Base-by-base conservation (phyloP, 2,329 filamentous ascomycete genomes). In the Coniella vitis region DNA sequence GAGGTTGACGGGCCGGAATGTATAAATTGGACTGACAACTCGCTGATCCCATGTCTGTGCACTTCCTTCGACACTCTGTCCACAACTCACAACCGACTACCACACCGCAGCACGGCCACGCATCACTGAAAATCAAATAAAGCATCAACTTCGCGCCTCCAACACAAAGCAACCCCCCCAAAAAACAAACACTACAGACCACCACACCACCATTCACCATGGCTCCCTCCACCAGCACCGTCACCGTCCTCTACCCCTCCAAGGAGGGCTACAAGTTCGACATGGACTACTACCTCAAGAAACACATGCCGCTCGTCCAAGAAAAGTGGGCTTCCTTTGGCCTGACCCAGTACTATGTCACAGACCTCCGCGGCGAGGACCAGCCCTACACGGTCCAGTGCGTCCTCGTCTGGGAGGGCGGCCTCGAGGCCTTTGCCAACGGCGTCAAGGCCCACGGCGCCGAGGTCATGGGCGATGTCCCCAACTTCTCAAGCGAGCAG, bases 261-360 rank as follows among this genome's bases (percentile, higher is more conserved):
- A 66, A 61, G n/a, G 57, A 60, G 34, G 62, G 61, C 52, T 49
- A 57, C n/a, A 67, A 54, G 10, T 76, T 76, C 63, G 60, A 76
- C 61, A 61, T 73, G 55, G 63, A 72, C 31, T 76, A 76, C 65
- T 77, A 75, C 57, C 57, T 74, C 34, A 47, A 56, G 3, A 66
- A 54, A 17, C 73, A 76, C 63, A 71, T 76, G 67, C 65, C 68
- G 1, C 59, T 76, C 3, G 68, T 69, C 14, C 51, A 58, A 22
- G 61, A 65, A 41, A 52, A 56, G 21, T 75, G 72, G 71, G 53
- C 47, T 1, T 51, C 57, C 1, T 55, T 61, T 43, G 73, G 73
- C 36, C 59, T 76, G 4, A 63, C 63, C 58, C 58, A 57, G 42
- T 58, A 67, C 36, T 56, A 57, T 19, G 47, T 63, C 2, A 63